These are phyloP conservation scores for Xylaria polymorpha DNA, from an alignment of 2,329 filamentous ascomycete species.

Conservation along the genomic window DNA sequence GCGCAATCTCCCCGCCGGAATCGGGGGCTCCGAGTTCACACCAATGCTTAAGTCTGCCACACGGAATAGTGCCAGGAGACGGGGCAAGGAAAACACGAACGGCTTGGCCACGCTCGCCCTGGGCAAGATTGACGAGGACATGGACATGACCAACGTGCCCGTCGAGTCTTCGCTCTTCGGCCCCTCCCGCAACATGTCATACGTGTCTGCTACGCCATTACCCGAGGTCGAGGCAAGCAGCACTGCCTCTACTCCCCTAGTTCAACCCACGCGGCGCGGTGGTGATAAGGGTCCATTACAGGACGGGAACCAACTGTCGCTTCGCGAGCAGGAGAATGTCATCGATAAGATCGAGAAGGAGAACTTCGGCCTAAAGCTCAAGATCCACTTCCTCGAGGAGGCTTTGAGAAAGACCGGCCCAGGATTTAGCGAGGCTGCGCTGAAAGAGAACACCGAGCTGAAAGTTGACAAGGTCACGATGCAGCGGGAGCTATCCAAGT, in stretches of 20 bases:
- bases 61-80: constrained; percentile 74
- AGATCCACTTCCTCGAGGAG: constrained; percentile 96
- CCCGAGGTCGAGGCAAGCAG: constrained; percentile 84
- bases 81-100: constrained; percentile 71
- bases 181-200: constrained; percentile 72
- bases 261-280: constrained; percentile 71
- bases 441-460: constrained; percentile 95
- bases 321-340: constrained; percentile 94
- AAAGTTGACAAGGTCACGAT: constrained; percentile 92
- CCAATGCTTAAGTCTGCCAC: constrained; percentile 87
- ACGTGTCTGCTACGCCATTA: constrained; percentile 77
- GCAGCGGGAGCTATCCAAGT: constrained; percentile 85
- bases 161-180: constrained; percentile 79
- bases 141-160: constrained; percentile 75
- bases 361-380: constrained; percentile 96
- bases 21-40: constrained; percentile 85
- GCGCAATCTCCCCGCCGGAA: constrained; percentile 74
- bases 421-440: constrained; percentile 86
- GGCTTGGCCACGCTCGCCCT: constrained; percentile 76
- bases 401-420: constrained; percentile 87
- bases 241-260: constrained; percentile 83
- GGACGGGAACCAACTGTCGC: constrained; percentile 88
- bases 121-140: constrained; percentile 74
- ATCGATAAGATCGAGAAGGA: constrained; percentile 98
- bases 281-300: constrained; percentile 76